Percentiles rank a stretch among this genome's conserved stretches.
Conservation (phyloP, 345 rosid genomes). For the Odontarrhena argentea region DNA sequence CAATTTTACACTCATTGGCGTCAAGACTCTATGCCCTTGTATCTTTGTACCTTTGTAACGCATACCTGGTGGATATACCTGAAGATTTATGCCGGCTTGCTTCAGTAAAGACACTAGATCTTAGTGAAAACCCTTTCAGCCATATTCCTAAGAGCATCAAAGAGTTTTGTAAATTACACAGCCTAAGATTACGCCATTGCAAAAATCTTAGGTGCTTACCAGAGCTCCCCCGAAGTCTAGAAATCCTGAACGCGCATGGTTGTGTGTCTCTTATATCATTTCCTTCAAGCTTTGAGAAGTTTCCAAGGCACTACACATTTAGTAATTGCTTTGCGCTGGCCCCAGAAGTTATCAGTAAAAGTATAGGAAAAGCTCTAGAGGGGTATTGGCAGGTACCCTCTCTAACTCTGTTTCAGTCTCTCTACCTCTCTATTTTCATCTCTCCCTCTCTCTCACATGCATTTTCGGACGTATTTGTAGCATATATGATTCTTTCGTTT, state of each 20-base stretch:
- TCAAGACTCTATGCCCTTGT: background rate
- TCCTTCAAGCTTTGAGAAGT: background rate
- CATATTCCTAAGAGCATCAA: conserved; percentile 23
- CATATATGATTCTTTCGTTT: background rate
- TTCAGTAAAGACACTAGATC: conserved; percentile 11
- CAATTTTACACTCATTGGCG: background rate
- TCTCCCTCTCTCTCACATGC: background rate
- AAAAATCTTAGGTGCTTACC: conserved; percentile 22
- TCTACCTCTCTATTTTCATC: background rate
- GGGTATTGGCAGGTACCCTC: background rate
- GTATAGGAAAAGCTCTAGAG: too few relatives aligned
- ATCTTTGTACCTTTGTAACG: conserved; percentile 11
- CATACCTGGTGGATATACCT: conserved; percentile 1
- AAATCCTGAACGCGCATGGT: background rate
- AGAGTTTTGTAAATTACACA: background rate
- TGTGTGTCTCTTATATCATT: conserved; percentile 6
- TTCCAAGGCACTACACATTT: conserved; percentile 10
- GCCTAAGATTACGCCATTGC: conserved; percentile 12
- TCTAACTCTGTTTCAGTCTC: background rate
- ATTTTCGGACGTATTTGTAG: background rate
- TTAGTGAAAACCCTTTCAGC: conserved; percentile 16
- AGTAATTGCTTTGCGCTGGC: conserved; percentile 31
- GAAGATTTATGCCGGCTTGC: background rate
- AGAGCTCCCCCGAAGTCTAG: conserved; percentile 28
- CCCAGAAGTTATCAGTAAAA: background rate